Evolutionary conservation across 2,329 filamentous ascomycete species (phyloP).

Genomic region (Alternaria hordeiaustralica): DNA sequence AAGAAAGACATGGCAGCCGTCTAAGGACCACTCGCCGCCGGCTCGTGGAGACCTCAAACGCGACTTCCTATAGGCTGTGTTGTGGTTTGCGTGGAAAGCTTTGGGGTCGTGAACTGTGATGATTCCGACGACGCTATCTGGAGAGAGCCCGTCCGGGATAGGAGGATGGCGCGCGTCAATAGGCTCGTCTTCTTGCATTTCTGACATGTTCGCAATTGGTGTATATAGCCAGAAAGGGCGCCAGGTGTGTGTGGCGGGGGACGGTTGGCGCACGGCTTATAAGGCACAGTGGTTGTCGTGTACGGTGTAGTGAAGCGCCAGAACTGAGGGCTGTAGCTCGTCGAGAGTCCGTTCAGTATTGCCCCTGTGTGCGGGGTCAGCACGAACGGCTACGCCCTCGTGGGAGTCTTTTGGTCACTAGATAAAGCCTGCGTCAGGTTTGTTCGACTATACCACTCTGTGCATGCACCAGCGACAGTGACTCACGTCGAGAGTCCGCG

Average conservation of each 20-base stretch:
- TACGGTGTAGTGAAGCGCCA: not conserved
- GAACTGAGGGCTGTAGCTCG: not conserved
- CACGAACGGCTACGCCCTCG: not conserved
- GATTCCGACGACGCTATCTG: constrained; percentile 16
- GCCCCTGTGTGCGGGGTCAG: not conserved
- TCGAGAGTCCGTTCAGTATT: not conserved
- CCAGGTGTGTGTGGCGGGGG: not conserved
- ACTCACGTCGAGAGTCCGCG: not conserved
- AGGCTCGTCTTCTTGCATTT: not conserved
- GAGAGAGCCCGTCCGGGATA: constrained; percentile 5
- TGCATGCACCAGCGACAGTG: not conserved
- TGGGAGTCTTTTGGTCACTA: not conserved
- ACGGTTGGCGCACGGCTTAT: not conserved
- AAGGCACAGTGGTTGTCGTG: not conserved
- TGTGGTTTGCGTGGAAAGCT: constrained; percentile 10
- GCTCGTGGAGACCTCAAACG: not conserved
- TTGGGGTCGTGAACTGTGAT: constrained; percentile 14
- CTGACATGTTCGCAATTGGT: not conserved
- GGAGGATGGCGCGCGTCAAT: not conserved
- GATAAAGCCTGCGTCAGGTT: not conserved
- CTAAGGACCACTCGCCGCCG: not conserved
- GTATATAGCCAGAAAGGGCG: not conserved
- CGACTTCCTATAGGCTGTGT: constrained; percentile 3
- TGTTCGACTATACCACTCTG: not conserved
- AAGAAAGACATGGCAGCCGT: constrained; percentile 17